Conservation (phyloP, 192 early-diverging fungal genomes). For the Ramicandelaber brevisporus region DNA sequence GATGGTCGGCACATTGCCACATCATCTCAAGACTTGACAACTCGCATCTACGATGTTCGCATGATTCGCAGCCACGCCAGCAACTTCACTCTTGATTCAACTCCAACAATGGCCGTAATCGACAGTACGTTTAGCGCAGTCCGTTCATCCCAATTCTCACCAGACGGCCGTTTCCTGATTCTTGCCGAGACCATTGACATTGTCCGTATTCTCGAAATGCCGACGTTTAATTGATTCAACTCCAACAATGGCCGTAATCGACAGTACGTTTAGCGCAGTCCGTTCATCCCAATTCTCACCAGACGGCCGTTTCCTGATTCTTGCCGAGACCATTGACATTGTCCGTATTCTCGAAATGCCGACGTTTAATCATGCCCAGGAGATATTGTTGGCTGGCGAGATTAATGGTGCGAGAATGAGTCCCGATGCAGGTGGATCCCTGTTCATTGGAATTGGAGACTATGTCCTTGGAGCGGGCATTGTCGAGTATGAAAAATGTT, state of each 20-base stretch:
- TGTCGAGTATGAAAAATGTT: constrained; percentile 13
- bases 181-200: constrained; percentile 19
- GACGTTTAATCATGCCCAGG: constrained; percentile 7
- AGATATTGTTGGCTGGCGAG: constrained; percentile 18
- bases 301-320: constrained; percentile 10
- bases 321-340: constrained; percentile 18
- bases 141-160: constrained; percentile 11
- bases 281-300: constrained; percentile 11
- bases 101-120: constrained; percentile 8
- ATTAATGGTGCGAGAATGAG: constrained; percentile 12
- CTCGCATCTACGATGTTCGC: constrained; percentile 17
- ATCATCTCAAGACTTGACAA: constrained; percentile 16
- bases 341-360: constrained; percentile 13
- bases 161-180: constrained; percentile 10
- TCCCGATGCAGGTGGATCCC: constrained; percentile 12
- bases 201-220: constrained; percentile 13
- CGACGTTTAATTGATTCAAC: constrained; percentile 2
- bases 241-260: constrained; percentile 8
- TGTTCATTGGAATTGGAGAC: constrained; percentile 15
- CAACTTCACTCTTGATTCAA: too few species aligned
- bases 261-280: constrained; percentile 15
- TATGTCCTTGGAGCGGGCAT: constrained; percentile 8
- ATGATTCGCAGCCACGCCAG: too few species aligned
- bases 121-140: constrained; percentile 15
- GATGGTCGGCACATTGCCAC: constrained; percentile 15